Percentiles rank a stretch among this genome's conserved stretches.
phyloP scores from a whole-genome alignment of 495 filamentous ascomycete species.

The Aspergillus affinis region DNA sequence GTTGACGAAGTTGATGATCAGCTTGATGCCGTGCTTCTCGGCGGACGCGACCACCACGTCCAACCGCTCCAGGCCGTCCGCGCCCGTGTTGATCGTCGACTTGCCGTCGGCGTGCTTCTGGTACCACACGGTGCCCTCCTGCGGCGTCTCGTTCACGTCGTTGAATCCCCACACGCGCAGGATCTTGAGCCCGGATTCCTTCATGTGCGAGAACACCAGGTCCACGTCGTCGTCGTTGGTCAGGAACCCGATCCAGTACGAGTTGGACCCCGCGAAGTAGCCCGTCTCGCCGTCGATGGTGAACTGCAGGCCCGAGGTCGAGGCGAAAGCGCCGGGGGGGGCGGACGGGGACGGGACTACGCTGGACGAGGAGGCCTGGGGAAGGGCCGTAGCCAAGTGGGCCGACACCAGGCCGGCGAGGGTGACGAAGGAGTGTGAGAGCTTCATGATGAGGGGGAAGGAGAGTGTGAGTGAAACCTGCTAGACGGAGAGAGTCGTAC shows the following conservation, averaged over 20 bases:
- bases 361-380: conserved; percentile 7
- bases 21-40: conserved; percentile 55
- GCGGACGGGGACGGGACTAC: not conserved
- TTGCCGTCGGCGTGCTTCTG: conserved; percentile 54
- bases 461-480: no score
- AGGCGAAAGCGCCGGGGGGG: conserved; percentile 36
- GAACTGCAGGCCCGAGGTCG: conserved; percentile 55
- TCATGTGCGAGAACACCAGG: conserved; percentile 48
- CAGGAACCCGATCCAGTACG: conserved; percentile 74
- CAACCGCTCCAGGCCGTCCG: conserved; percentile 64
- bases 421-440: conserved; percentile 60
- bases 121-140: conserved; percentile 55
- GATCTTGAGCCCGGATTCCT: conserved; percentile 61
- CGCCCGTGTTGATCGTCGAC: conserved; percentile 64
- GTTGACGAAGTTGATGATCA: conserved; percentile 60
- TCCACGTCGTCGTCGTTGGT: conserved; percentile 64
- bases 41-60: conserved; percentile 66
- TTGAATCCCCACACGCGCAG: conserved; percentile 75
- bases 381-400: conserved; percentile 17
- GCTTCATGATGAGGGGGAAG: conserved; percentile 13
- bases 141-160: conserved; percentile 52
- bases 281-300: conserved; percentile 60
- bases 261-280: conserved; percentile 69
- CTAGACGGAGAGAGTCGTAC: no score
- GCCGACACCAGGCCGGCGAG: conserved; percentile 21